Evolutionary conservation across 805 yeast genomes (phyloP), one percentile per base, ranked within the genome.

Genomic region (Metschnikowia corniflorae): DNA sequence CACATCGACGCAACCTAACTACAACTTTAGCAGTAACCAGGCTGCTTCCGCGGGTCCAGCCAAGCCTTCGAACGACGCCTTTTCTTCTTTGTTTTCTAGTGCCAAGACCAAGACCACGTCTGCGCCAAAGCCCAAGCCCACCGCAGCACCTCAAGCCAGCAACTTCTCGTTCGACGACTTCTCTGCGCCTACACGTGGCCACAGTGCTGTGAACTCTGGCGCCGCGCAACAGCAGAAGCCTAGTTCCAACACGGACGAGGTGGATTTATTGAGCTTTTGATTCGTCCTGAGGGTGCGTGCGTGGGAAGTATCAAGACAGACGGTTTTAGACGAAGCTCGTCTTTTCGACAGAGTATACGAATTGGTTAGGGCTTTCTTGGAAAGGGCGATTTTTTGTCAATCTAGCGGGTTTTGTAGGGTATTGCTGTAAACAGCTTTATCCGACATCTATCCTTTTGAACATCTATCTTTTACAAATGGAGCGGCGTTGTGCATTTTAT

Each of bases 61-160:
- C 8, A 62, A 63, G 39, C 60, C 69, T 5, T 64, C 71, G 35
- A 68, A 65, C 41, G 93, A 84, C 53, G 83, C 89, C 0, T 84
- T 84, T 59, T 80, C 89, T 16, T 78, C 84, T 3, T 65, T 84
- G 45, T 78, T 84, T 50, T 66, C 76, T 7, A 61, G 77, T 18
- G 94, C 94, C 6, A 79, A 82, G 53, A 61, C 78, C 33, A 60
- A 64, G 47, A 46, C 44, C 14, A 31, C 26, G 18, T 32, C 35
- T 33, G 30, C 39, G 16, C 43, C 47, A 10, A 42, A 40, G 36
- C 20, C 39, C 4, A 37, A 34, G 33, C 44, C 37, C n/a, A 26
- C 29, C 13, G 18, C 28, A 7, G 20, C 54, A 7, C 26, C 44
- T 6, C 28, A 33, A 21, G 30, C 31, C 16, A 51, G 48, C 18